phyloP scores from a whole-genome alignment of 257 asterid genomes.

The Fraxinus anomala region DNA sequence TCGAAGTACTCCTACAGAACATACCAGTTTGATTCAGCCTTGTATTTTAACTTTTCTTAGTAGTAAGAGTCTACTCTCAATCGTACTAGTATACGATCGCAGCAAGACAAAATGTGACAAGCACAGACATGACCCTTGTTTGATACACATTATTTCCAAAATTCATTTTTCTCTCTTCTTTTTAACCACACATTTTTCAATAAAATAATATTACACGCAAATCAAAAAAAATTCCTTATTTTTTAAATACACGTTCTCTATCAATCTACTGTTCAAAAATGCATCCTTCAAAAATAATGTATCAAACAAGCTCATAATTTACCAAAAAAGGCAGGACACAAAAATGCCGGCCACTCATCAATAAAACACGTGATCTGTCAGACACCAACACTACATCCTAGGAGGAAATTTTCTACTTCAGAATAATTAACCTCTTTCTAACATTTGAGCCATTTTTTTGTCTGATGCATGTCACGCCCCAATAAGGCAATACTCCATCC shows the following conservation, averaged over 20 bases:
- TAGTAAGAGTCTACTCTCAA: background rate
- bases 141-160: too few relatives aligned
- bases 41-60: background rate
- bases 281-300: too few relatives aligned
- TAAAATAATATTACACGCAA: too few relatives aligned
- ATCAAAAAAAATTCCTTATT: too few relatives aligned
- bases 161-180: too few relatives aligned
- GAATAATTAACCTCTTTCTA: background rate
- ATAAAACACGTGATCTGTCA: background rate
- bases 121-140: too few relatives aligned
- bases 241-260: too few relatives aligned
- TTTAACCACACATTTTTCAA: too few relatives aligned
- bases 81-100: too few relatives aligned
- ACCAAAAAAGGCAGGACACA: background rate
- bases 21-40: constrained; percentile 22
- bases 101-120: too few relatives aligned
- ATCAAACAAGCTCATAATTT: too few relatives aligned
- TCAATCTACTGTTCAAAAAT: too few relatives aligned
- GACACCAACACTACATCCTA: background rate
- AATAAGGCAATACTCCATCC: background rate
- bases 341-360: background rate
- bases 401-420: background rate
- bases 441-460: background rate
- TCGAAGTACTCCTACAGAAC: constrained; percentile 48
- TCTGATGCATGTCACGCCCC: background rate